Evolutionary conservation across 2,329 filamentous ascomycete genomes (phyloP).

Genomic region (Colletotrichum simmondsii): DNA sequence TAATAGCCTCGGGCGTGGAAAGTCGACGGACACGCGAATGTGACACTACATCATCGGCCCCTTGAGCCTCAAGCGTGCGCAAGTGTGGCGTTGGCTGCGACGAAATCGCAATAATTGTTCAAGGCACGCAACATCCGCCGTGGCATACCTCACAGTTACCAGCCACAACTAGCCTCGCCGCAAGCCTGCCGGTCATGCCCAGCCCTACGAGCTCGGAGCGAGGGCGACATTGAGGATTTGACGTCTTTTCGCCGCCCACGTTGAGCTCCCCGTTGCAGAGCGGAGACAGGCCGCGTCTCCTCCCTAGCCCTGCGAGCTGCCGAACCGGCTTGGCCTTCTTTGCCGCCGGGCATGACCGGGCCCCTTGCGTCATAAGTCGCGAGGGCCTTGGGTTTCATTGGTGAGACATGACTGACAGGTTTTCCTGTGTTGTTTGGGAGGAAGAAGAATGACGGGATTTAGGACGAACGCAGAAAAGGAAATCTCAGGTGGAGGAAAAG

Average conservation of each 20-base stretch:
- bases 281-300: conserved; percentile 32
- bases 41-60: background rate
- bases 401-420: conserved; percentile 21
- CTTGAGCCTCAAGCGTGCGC: conserved; percentile 1
- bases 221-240: conserved; percentile 3
- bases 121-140: background rate
- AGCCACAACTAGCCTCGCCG: conserved; percentile 23
- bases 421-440: background rate
- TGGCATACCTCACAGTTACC: conserved; percentile 21
- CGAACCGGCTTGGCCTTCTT: conserved; percentile 28
- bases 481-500: background rate
- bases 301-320: conserved; percentile 25
- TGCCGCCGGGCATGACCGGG: conserved; percentile 23
- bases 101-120: background rate
- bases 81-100: background rate
- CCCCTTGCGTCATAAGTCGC: conserved; percentile 30
- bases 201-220: conserved; percentile 16
- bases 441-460: background rate
- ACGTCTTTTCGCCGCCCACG: conserved; percentile 10
- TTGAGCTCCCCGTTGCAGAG: conserved; percentile 17
- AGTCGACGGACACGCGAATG: background rate
- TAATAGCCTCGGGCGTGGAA: background rate
- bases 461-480: background rate
- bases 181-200: background rate
- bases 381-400: conserved; percentile 15